phyloP scores from a whole-genome alignment of 345 rosid genomes.

The Gynandropsis gynandra region DNA sequence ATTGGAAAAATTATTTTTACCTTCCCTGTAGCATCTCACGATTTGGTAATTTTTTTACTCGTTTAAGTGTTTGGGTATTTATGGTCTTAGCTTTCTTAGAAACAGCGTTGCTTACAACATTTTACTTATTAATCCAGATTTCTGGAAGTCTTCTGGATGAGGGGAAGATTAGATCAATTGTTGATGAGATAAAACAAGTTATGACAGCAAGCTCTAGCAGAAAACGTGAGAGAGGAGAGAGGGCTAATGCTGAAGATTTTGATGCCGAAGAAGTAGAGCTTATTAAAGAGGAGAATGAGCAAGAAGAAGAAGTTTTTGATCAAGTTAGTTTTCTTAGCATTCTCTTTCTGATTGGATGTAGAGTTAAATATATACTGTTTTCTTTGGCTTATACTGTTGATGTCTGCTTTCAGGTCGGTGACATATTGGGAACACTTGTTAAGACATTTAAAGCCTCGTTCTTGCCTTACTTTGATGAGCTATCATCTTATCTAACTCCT shows the following conservation, averaged over 20 bases:
- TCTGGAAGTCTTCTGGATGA: conserved; percentile 75
- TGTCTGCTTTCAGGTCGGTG: conserved; percentile 69
- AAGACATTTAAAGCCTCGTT: conserved; percentile 89
- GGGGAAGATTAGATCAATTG: conserved; percentile 80
- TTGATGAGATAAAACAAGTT: conserved; percentile 87
- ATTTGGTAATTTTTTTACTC: too few relatives aligned
- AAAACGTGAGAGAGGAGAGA: conserved; percentile 86
- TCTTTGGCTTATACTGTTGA: conserved; percentile 7
- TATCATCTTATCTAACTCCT: conserved; percentile 91
- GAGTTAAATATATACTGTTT: conserved; percentile 8
- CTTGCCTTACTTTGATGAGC: conserved; percentile 89
- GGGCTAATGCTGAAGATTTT: conserved; percentile 93
- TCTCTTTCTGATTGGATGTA: background rate
- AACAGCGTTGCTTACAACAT: background rate
- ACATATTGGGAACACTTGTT: conserved; percentile 93
- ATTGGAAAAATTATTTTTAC: too few relatives aligned
- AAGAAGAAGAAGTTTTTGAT: conserved; percentile 98
- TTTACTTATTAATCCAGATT: conserved; percentile 42
- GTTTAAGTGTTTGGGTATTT: too few relatives aligned
- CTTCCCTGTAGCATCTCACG: too few relatives aligned
- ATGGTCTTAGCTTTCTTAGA: background rate
- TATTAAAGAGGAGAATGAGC: conserved; percentile 97
- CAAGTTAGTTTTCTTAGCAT: conserved; percentile 53
- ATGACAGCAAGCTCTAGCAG: conserved; percentile 96
- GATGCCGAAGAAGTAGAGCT: conserved; percentile 98